These are phyloP conservation scores for Lactifluus piperatus DNA, from an alignment of 768 basidiomycete species.

Conservation along the genomic window DNA sequence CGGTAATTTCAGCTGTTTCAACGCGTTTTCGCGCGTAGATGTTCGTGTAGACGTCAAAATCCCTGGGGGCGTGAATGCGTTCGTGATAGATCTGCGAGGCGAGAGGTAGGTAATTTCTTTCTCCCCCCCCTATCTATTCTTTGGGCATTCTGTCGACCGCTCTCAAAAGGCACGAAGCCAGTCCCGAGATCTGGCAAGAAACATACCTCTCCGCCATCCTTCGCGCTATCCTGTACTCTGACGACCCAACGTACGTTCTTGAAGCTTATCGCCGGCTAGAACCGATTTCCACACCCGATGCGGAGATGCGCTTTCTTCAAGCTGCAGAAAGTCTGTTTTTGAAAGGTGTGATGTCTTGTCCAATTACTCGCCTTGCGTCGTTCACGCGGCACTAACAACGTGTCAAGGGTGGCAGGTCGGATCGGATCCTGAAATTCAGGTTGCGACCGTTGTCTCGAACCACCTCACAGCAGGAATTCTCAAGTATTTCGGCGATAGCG, in stretches of 20 bases:
- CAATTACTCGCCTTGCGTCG: background rate
- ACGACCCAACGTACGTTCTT: constrained; percentile 84
- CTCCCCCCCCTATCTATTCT: too few species aligned
- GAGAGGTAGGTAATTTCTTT: constrained; percentile 61
- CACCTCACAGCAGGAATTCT: constrained; percentile 91
- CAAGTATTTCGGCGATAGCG: constrained; percentile 95
- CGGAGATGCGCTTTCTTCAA: constrained; percentile 83
- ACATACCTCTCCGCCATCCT: constrained; percentile 91
- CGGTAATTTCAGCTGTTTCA: constrained; percentile 67
- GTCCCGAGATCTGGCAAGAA: constrained; percentile 92
- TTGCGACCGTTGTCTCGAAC: constrained; percentile 93
- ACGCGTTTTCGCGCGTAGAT: constrained; percentile 95
- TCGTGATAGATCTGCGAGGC: constrained; percentile 88
- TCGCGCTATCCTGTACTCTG: constrained; percentile 89
- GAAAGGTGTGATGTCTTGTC: constrained; percentile 45
- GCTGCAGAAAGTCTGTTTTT: constrained; percentile 83
- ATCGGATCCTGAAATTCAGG: constrained; percentile 97
- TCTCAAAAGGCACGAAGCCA: constrained; percentile 68
- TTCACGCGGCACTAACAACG: background rate
- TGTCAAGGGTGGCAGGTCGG: constrained; percentile 91
- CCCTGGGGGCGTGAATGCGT: constrained; percentile 92
- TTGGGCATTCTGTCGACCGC: background rate
- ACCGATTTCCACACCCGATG: constrained; percentile 83
- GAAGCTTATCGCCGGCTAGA: constrained; percentile 95
- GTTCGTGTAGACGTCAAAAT: constrained; percentile 97